Conservation (phyloP, 192 early-diverging fungal species). For the Gryganskiella cystojenkinii region DNA sequence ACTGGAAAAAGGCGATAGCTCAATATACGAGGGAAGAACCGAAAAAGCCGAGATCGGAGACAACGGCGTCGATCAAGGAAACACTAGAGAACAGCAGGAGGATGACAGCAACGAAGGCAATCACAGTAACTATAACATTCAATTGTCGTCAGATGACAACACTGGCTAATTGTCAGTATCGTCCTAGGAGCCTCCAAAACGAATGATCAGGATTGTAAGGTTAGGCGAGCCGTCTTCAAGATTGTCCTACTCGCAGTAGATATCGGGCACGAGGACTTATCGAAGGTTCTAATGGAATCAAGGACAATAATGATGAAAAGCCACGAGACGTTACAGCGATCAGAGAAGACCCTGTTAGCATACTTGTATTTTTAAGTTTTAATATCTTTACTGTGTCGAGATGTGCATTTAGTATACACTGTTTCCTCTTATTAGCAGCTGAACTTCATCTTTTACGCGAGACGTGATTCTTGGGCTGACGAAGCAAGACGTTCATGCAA, state of each 20-base stretch:
- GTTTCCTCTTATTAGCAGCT: conserved; percentile 19
- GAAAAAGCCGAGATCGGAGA: conserved; percentile 19
- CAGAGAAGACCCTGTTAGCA: conserved; percentile 19
- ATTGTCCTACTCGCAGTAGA: conserved; percentile 20
- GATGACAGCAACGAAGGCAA: conserved; percentile 10
- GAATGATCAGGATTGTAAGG: conserved; percentile 17
- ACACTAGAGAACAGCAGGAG: conserved; percentile 11
- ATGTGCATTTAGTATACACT: conserved; percentile 7
- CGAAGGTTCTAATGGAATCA: conserved; percentile 18
- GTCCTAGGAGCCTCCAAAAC: conserved; percentile 29
- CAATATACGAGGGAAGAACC: conserved; percentile 11
- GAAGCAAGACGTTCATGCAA: conserved; percentile 15
- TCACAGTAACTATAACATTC: conserved; percentile 15
- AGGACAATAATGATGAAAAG: conserved; percentile 21
- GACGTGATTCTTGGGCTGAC: conserved; percentile 20
- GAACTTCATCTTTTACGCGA: conserved; percentile 30
- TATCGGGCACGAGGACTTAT: conserved; percentile 18
- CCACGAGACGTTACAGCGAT: conserved; percentile 25
- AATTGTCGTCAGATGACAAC: conserved; percentile 29
- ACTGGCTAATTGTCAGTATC: conserved; percentile 22
- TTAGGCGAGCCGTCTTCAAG: conserved; percentile 25
- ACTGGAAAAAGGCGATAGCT: conserved; percentile 12
- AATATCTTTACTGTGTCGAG: conserved; percentile 9
- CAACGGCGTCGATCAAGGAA: not conserved
- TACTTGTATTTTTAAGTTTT: conserved; percentile 6